Percentiles rank a stretch among this genome's conserved stretches.
These are phyloP conservation scores for Trichoderma harzianum DNA, from an alignment of 2,329 filamentous ascomycete genomes.

Conservation along the genomic window DNA sequence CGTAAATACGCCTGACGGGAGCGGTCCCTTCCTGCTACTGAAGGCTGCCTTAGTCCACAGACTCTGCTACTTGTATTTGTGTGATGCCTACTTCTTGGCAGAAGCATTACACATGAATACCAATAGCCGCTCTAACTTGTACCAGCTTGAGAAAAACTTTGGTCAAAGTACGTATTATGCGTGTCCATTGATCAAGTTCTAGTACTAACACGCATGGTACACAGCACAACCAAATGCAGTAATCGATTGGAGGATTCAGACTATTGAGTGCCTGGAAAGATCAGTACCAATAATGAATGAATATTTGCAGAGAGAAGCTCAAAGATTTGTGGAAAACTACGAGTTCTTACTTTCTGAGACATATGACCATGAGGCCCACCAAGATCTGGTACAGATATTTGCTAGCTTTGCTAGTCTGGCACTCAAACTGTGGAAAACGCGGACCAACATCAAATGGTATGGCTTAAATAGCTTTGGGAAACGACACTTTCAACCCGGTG, in stretches of 20 bases:
- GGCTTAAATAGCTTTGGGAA: background rate
- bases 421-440: background rate
- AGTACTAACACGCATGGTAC: background rate
- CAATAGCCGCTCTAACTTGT: background rate
- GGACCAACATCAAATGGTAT: background rate
- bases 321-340: background rate
- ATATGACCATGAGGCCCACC: background rate
- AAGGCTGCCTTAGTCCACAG: background rate
- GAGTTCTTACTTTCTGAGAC: background rate
- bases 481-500: background rate
- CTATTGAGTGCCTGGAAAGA: background rate
- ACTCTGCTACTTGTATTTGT: background rate
- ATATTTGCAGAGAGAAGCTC: background rate
- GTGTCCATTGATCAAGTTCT: accelerated
- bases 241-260: background rate
- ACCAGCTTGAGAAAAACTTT: background rate
- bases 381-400: background rate
- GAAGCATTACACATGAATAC: background rate
- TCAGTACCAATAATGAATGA: background rate
- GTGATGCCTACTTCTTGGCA: background rate
- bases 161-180: background rate
- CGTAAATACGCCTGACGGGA: background rate
- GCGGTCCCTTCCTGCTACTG: background rate
- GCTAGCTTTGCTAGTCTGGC: background rate
- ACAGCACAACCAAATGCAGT: background rate